A percentile compares a stretch with the other conserved stretches of the same genome.
Conservation (phyloP, 2,329 filamentous ascomycete species). For the Nigrograna mackinnonii region DNA sequence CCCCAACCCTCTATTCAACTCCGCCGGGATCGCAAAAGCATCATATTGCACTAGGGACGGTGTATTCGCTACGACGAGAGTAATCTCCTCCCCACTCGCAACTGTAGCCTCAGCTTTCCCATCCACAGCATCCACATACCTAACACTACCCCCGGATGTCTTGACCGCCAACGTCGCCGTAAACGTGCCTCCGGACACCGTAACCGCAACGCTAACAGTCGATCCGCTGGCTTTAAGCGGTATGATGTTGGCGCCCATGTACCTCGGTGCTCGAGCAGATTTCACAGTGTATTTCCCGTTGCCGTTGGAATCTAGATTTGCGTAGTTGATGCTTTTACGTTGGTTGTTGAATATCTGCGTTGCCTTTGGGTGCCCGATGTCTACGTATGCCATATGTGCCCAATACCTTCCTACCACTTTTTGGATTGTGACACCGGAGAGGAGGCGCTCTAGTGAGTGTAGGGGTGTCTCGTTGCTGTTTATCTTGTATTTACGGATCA, state of each 20-base stretch:
- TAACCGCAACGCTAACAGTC: conserved; percentile 38
- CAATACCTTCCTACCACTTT: conserved; percentile 54
- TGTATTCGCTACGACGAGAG: conserved; percentile 54
- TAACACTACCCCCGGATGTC: conserved; percentile 29
- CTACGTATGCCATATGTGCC: conserved; percentile 58
- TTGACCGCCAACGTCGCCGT: conserved; percentile 42
- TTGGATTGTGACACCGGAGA: conserved; percentile 33
- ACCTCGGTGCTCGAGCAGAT: conserved; percentile 46
- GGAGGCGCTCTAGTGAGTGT: conserved; percentile 49
- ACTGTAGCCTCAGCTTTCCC: conserved; percentile 24
- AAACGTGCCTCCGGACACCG: conserved; percentile 20
- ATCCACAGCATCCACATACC: conserved; percentile 43
- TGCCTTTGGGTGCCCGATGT: conserved; percentile 51
- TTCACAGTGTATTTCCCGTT: conserved; percentile 49
- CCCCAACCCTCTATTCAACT: conserved; percentile 17
- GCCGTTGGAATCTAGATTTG: conserved; percentile 44
- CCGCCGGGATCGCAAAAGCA: conserved; percentile 16
- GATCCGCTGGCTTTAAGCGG: conserved; percentile 43
- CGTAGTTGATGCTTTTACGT: conserved; percentile 41
- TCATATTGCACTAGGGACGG: conserved; percentile 52
- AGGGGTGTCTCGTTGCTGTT: conserved; percentile 56
- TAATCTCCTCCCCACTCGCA: conserved; percentile 42
- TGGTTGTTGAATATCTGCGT: conserved; percentile 43
- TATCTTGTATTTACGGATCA: conserved; percentile 47
- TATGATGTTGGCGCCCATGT: conserved; percentile 57